Conservation (phyloP, 371 early-diverging fungal species). For the Parasitella parasitica region DNA sequence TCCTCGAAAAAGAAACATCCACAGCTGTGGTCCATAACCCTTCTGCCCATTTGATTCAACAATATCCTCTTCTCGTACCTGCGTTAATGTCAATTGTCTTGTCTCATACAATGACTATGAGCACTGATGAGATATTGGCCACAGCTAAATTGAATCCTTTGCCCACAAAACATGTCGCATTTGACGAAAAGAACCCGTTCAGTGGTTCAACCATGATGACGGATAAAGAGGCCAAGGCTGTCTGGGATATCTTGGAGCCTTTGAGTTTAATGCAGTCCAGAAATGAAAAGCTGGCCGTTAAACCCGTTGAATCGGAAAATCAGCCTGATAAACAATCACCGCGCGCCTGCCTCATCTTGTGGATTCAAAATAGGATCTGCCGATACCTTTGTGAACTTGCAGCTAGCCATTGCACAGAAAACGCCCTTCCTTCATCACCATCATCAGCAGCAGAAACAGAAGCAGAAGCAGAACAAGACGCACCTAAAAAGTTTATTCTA, state of each 20-base stretch:
- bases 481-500: not conserved
- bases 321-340: not conserved
- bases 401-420: not conserved
- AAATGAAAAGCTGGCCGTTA: slow-evolving; percentile 4
- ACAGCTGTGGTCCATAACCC: not conserved
- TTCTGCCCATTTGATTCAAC: slow-evolving; percentile 1
- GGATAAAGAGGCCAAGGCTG: slow-evolving; percentile 18
- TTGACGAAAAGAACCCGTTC: not conserved
- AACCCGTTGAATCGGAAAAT: not conserved
- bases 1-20: slow-evolving; percentile 26
- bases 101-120: slow-evolving; percentile 47
- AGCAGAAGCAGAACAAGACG: not conserved
- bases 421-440: not conserved
- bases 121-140: slow-evolving; percentile 30
- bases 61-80: slow-evolving; percentile 44
- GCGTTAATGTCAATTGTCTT: slow-evolving; percentile 49
- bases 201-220: slow-evolving; percentile 2
- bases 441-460: too few relatives aligned
- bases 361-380: slow-evolving; percentile 8
- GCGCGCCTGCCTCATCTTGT: not conserved
- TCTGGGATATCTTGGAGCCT: slow-evolving; percentile 23
- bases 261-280: slow-evolving; percentile 9
- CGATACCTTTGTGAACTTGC: slow-evolving; percentile 14
- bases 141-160: slow-evolving; percentile 23
- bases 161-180: not conserved